Evolutionary conservation across 805 yeast species (phyloP).

Genomic region (Yarrowia porcina): DNA sequence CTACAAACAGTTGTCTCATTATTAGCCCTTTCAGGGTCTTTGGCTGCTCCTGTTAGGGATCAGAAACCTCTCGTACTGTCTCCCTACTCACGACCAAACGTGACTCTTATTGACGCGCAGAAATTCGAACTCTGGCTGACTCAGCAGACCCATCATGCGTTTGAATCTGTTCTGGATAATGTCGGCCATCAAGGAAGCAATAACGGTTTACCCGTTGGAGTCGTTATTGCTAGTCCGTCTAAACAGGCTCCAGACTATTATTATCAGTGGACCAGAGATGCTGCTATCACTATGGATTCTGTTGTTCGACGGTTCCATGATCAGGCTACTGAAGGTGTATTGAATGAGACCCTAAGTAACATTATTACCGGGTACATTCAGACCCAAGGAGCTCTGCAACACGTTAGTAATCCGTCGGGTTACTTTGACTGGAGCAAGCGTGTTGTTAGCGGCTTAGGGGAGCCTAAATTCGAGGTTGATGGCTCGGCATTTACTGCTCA

Average conservation of each 20-base stretch:
- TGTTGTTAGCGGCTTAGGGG: slow-evolving; percentile 61
- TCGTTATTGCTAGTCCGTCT: slow-evolving; percentile 68
- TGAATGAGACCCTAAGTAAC: slow-evolving; percentile 33
- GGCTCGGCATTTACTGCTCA: slow-evolving; percentile 56
- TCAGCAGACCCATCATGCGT: slow-evolving; percentile 4
- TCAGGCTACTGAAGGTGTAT: slow-evolving; percentile 28
- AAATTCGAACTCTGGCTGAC: slow-evolving; percentile 1
- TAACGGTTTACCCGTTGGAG: background rate
- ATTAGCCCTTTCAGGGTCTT: background rate
- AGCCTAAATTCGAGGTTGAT: slow-evolving; percentile 78
- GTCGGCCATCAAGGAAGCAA: background rate
- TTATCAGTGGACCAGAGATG: slow-evolving; percentile 88
- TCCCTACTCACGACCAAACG: background rate
- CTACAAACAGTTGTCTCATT: background rate
- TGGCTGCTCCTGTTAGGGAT: background rate
- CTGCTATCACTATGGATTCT: slow-evolving; percentile 65
- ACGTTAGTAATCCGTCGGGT: slow-evolving; percentile 69
- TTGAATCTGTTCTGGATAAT: background rate
- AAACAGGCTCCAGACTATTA: slow-evolving; percentile 68
- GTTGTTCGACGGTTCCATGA: slow-evolving; percentile 57
- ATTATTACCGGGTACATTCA: slow-evolving; percentile 59
- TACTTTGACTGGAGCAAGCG: slow-evolving; percentile 37
- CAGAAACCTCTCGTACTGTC: background rate
- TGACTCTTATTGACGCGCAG: slow-evolving; percentile 8
- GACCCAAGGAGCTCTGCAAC: slow-evolving; percentile 58